phyloP scores from a whole-genome alignment of 2,329 filamentous ascomycete species.

The Emergomyces orientalis region DNA sequence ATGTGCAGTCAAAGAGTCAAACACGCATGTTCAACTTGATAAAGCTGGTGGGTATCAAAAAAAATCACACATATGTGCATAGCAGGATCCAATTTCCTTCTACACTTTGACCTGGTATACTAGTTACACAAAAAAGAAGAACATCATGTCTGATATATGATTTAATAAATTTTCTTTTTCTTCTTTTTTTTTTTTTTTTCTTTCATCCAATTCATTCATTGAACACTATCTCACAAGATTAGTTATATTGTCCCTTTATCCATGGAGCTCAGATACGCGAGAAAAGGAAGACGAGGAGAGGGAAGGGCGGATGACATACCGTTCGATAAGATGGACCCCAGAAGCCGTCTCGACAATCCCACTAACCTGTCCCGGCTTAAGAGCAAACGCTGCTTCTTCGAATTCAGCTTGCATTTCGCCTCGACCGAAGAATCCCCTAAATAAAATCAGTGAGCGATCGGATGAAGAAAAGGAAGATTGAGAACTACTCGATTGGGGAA shows the following conservation, averaged over 20 bases:
- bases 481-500: no score
- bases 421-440: conserved; percentile 76
- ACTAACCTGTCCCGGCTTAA: conserved; percentile 80
- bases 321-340: conserved; percentile 89
- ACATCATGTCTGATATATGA: not conserved
- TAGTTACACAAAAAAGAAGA: conserved; percentile 2
- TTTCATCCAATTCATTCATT: conserved; percentile 1
- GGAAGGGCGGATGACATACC: conserved; percentile 45
- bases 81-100: not conserved
- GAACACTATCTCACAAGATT: not conserved
- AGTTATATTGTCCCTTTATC: not conserved
- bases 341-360: conserved; percentile 83
- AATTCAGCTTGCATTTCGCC: conserved; percentile 99
- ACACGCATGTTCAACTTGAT: not conserved
- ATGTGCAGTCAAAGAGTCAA: not conserved
- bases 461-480: not conserved
- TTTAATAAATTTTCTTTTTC: no score
- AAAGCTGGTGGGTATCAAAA: not conserved
- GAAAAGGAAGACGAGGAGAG: not conserved
- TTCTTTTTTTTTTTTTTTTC: not conserved
- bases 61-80: not conserved
- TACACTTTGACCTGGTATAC: conserved; percentile 2
- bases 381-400: conserved; percentile 86
- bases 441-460: conserved; percentile 8
- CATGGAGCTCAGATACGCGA: not conserved